Base-by-base conservation (phyloP, 1,284 basidiomycete species). In the Ceratobasidium sp. region DNA sequence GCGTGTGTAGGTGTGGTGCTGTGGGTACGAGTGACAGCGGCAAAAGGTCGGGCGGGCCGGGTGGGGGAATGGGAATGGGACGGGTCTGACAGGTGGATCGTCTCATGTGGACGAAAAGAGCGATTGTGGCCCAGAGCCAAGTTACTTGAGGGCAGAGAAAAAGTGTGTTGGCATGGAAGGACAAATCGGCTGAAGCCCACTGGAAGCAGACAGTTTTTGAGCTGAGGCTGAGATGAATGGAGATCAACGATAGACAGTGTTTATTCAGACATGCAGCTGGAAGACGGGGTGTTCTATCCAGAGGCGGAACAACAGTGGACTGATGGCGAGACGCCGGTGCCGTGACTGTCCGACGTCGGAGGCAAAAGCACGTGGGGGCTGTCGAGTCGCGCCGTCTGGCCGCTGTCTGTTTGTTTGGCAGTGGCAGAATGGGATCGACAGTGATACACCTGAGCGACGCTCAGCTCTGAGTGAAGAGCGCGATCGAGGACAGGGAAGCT, bases 171-270 rank as follows among this genome's bases (percentile, higher is more conserved):
- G 55, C n/a, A n/a, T 58, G 18, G 55, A 58, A 58, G 55, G 55
- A 58, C 55, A 58, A 58, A 58, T 58, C 18, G 55, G 55, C 21
- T 32, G 32, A 28, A n/a, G n/a, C n/a, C n/a, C n/a, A n/a, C n/a
- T 38, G 55, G 30, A 16, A 38, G n/a, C n/a, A n/a, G n/a, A n/a
- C 18, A n/a, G 55, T 58, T 32, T 58, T 58, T 58, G 55, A 54
- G 50, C 9, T 11, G 6, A 28, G 13, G 32, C 8, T n/a, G 50
- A 58, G 55, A 58, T 58, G 55, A 58, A 58, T 38, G 43, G 6
- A 58, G 50, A 35, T n/a, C n/a, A 35, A 26, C 16, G n/a, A 32
- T 32, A 35, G 54, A 35, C 54, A 23, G 54, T 18, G n/a, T n/a
- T n/a, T 35, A 28, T 26, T 8, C 28, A 55, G 52, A 55, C 30